Percentiles rank a stretch among this genome's conserved stretches.
These are phyloP conservation scores for Litchi chinensis DNA, from an alignment of 345 rosid genomes.

Conservation along the genomic window DNA sequence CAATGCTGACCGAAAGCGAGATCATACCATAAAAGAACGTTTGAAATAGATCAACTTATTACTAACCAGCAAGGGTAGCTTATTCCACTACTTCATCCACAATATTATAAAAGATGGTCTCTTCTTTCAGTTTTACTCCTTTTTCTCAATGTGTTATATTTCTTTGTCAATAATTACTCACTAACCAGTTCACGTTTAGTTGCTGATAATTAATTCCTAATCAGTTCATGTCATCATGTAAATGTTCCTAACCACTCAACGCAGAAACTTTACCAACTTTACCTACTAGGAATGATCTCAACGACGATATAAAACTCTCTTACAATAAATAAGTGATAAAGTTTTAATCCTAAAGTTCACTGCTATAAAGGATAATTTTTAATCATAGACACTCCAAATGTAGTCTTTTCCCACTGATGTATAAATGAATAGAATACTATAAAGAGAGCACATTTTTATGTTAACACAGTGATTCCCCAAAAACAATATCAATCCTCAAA, in stretches of 20 bases:
- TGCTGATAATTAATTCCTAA: neutral
- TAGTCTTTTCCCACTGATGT: neutral
- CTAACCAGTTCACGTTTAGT: neutral
- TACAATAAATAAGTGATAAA: neutral
- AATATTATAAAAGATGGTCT: neutral
- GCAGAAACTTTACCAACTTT: neutral
- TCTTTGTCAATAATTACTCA: neutral
- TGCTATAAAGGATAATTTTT: neutral
- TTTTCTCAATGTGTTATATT: neutral
- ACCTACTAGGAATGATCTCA: neutral
- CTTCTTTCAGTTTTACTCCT: neutral
- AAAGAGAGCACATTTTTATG: neutral
- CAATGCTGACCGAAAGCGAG: neutral
- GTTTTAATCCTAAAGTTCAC: neutral
- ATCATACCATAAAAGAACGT: neutral
- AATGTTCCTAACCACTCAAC: neutral
- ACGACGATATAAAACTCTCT: too few relatives aligned
- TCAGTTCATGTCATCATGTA: neutral
- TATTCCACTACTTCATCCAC: neutral
- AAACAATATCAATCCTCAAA: neutral
- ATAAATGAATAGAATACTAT: neutral
- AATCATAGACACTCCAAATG: neutral
- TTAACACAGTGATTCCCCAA: neutral
- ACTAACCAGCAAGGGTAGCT: neutral
- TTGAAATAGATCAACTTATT: neutral